Percentiles rank a stretch among this genome's conserved stretches.
phyloP scores from a whole-genome alignment of 306 rosid genomes.

The Quercus variabilis region DNA sequence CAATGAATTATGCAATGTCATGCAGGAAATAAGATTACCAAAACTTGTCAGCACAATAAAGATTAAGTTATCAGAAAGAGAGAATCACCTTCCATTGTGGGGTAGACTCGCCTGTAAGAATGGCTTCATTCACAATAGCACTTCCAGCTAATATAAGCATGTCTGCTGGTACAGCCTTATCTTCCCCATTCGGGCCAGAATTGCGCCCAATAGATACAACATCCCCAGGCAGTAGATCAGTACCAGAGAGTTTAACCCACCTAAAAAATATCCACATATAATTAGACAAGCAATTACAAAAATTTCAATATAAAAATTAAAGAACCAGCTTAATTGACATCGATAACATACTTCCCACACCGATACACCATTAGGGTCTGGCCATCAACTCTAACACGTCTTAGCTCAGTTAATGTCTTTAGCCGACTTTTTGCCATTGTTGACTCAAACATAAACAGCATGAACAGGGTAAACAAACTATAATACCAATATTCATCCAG shows the following conservation, averaged over 20 bases:
- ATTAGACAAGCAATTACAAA: slow-evolving; percentile 1
- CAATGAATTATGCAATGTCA: too few species aligned
- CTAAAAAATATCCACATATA: slow-evolving; percentile 26
- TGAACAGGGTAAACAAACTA: slow-evolving; percentile 92
- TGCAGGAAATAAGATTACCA: neutral
- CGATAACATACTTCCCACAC: slow-evolving; percentile 82
- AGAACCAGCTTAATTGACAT: neutral
- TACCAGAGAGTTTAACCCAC: slow-evolving; percentile 90
- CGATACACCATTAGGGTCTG: slow-evolving; percentile 95
- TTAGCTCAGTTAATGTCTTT: slow-evolving; percentile 90
- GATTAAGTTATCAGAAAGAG: slow-evolving; percentile 35
- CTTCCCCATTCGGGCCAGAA: slow-evolving; percentile 81
- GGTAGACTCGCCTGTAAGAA: slow-evolving; percentile 99
- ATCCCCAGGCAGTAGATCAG: slow-evolving; percentile 95
- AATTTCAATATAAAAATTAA: slow-evolving; percentile 16
- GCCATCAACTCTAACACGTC: slow-evolving; percentile 93
- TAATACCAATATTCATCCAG: slow-evolving; percentile 99
- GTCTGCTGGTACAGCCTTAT: slow-evolving; percentile 96
- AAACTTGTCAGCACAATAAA: neutral
- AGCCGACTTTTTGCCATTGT: slow-evolving; percentile 98
- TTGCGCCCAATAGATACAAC: slow-evolving; percentile 94
- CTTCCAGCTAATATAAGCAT: slow-evolving; percentile 98
- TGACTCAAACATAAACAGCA: slow-evolving; percentile 97
- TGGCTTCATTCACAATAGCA: slow-evolving; percentile 94
- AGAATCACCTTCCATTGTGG: slow-evolving; percentile 97